Evolutionary conservation across 805 yeast genomes (phyloP).

Genomic region (Lachancea waltii): DNA sequence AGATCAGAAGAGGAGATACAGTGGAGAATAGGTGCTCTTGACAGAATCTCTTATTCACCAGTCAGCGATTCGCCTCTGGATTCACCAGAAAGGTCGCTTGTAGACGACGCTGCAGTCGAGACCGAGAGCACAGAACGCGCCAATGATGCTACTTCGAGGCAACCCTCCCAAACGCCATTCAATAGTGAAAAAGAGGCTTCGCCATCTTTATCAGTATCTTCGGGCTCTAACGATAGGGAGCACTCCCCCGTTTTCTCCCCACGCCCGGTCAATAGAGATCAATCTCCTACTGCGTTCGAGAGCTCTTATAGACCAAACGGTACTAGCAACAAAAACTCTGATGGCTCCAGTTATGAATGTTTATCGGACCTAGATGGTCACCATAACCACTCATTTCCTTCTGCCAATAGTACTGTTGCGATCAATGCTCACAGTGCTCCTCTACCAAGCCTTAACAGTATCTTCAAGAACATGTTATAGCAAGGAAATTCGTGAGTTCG

Average conservation of each 20-base stretch:
- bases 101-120: conserved; percentile 20
- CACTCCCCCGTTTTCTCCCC: conserved; percentile 13
- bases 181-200: conserved; percentile 6
- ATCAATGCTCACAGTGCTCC: conserved; percentile 12
- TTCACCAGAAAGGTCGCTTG: conserved; percentile 19
- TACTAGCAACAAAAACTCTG: conserved; percentile 1
- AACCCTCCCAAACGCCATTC: conserved; percentile 4
- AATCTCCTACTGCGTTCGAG: conserved; percentile 10
- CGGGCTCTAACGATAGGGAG: conserved; percentile 11
- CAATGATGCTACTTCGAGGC: conserved; percentile 3
- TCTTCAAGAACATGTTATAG: conserved; percentile 22
- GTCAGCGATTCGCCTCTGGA: conserved; percentile 14
- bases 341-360: conserved; percentile 2
- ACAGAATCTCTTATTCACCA: conserved; percentile 4
- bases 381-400: conserved; percentile 4
- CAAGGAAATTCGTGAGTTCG: background rate
- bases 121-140: conserved; percentile 12
- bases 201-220: conserved; percentile 11
- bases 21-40: conserved; percentile 47
- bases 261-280: conserved; percentile 7
- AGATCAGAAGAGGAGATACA: conserved; percentile 71
- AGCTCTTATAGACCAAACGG: conserved; percentile 3
- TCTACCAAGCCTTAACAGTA: conserved; percentile 26
- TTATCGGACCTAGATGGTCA: conserved; percentile 4
- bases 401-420: conserved; percentile 2